These are phyloP conservation scores for Fusarium sublunatum DNA, from an alignment of 2,329 filamentous ascomycete species.

Conservation along the genomic window DNA sequence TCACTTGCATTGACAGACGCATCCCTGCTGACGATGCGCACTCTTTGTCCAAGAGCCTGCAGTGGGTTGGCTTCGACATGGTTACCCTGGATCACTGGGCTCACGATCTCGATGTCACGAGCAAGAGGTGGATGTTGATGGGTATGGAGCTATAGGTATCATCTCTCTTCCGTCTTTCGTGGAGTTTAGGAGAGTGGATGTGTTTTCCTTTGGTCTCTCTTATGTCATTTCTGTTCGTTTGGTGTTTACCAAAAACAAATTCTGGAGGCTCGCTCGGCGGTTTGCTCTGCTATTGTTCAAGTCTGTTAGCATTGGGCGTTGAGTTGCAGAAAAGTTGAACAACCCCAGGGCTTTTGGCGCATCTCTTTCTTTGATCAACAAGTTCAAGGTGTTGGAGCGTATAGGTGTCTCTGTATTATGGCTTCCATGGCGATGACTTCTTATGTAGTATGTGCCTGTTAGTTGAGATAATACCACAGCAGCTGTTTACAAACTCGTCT, in stretches of 20 bases:
- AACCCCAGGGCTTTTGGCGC: slow-evolving; percentile 27
- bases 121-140: slow-evolving; percentile 85
- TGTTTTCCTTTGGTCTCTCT: slow-evolving; percentile 37
- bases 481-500: slow-evolving; percentile 3
- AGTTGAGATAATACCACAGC: slow-evolving; percentile 30
- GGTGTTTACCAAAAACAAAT: slow-evolving; percentile 30
- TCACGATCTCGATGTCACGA: slow-evolving; percentile 72
- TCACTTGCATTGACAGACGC: slow-evolving; percentile 82
- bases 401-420: slow-evolving; percentile 24
- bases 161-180: slow-evolving; percentile 27
- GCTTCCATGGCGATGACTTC: slow-evolving; percentile 18
- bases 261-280: slow-evolving; percentile 19
- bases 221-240: slow-evolving; percentile 30
- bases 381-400: slow-evolving; percentile 33
- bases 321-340: slow-evolving; percentile 33
- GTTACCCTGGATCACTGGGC: slow-evolving; percentile 83
- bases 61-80: slow-evolving; percentile 93
- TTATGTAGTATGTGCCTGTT: slow-evolving; percentile 14
- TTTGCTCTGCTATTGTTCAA: slow-evolving; percentile 30
- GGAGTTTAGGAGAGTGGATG: slow-evolving; percentile 36
- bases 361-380: slow-evolving; percentile 16
- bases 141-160: slow-evolving; percentile 82
- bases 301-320: slow-evolving; percentile 37
- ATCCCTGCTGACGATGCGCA: slow-evolving; percentile 71
- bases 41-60: slow-evolving; percentile 81